Conservation (phyloP, 2,329 filamentous ascomycete species). For the Camptophora hylomeconis region DNA sequence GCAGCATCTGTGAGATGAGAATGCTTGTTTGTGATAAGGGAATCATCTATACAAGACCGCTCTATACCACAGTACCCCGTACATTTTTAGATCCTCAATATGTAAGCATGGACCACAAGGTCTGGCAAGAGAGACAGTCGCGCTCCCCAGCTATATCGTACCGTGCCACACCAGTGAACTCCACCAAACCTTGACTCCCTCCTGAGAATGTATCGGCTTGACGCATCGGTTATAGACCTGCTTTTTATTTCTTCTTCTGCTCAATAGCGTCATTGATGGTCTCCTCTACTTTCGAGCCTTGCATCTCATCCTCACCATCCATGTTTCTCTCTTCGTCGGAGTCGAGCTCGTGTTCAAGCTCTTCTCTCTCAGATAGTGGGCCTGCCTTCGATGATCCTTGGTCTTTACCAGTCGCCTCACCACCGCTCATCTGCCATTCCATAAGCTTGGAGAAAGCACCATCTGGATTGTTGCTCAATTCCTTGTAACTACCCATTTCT, state of each 20-base stretch:
- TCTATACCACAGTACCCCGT: too few relatives aligned
- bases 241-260: conserved; percentile 9
- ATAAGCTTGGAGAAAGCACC: conserved; percentile 91
- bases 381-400: conserved; percentile 8
- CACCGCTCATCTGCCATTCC: conserved; percentile 96
- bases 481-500: conserved; percentile 72
- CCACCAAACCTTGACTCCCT: too few relatives aligned
- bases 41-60: too few relatives aligned
- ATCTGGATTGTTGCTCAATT: conserved; percentile 57
- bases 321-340: conserved; percentile 24
- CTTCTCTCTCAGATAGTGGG: conserved; percentile 33
- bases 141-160: too few relatives aligned
- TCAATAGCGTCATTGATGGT: conserved; percentile 8
- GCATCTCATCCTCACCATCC: conserved; percentile 22
- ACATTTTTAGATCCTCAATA: too few relatives aligned
- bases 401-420: conserved; percentile 39
- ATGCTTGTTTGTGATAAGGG: too few relatives aligned
- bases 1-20: too few relatives aligned
- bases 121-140: too few relatives aligned
- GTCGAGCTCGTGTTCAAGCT: conserved; percentile 33
- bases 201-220: too few relatives aligned
- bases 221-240: too few relatives aligned
- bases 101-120: too few relatives aligned
- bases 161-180: too few relatives aligned
- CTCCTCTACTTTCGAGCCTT: conserved; percentile 13